A percentile compares a stretch with the other conserved stretches of the same genome.
These are phyloP conservation scores for Priceomyces melissophilus DNA, from an alignment of 805 yeast genomes.

Conservation along the genomic window DNA sequence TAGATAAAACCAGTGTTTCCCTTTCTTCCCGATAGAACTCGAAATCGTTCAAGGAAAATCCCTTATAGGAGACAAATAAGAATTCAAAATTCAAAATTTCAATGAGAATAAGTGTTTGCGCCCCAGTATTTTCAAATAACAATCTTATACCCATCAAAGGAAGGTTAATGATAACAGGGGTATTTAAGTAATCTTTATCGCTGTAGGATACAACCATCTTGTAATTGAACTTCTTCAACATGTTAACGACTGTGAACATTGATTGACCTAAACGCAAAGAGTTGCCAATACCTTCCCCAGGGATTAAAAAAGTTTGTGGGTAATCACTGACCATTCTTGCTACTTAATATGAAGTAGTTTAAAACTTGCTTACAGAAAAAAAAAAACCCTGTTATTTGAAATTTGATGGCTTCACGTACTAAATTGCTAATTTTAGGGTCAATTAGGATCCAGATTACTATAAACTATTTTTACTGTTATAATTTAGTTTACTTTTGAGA, in stretches of 20 bases:
- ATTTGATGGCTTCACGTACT: too few relatives aligned
- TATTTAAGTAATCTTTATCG: conserved; percentile 23
- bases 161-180: conserved; percentile 30
- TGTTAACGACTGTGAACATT: conserved; percentile 25
- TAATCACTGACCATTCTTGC: neutral
- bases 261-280: conserved; percentile 25
- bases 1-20: neutral
- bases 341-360: too few relatives aligned
- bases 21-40: neutral
- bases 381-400: too few relatives aligned
- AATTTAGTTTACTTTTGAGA: too few relatives aligned
- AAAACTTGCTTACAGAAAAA: too few relatives aligned
- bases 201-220: conserved; percentile 29
- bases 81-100: conserved; percentile 23
- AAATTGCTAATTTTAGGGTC: too few relatives aligned
- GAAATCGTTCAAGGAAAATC: conserved; percentile 27
- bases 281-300: conserved; percentile 37
- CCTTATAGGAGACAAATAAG: conserved; percentile 28
- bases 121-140: conserved; percentile 22
- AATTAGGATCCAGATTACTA: too few relatives aligned
- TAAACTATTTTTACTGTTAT: too few relatives aligned
- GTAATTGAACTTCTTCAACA: conserved; percentile 23
- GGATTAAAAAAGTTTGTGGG: conserved; percentile 17
- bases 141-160: conserved; percentile 24
- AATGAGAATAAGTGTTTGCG: conserved; percentile 26